Conservation (phyloP, 208 protist genomes). For the Trypanosoma scelopori region DNA sequence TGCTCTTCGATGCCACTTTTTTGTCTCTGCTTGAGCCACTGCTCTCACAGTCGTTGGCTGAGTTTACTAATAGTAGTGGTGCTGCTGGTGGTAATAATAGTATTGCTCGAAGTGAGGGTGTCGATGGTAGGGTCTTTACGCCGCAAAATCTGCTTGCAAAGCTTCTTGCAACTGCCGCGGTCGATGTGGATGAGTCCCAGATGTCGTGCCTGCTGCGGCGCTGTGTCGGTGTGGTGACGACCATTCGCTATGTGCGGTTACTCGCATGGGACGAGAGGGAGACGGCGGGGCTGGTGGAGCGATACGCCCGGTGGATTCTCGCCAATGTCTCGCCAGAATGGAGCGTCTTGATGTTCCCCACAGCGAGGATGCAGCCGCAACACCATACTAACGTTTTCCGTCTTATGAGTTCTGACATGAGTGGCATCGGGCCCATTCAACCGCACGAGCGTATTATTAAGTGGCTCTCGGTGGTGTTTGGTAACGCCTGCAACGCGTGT, state of each 20-base stretch:
- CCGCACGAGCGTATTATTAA: constrained; percentile 14
- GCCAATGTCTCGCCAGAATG: constrained; percentile 26
- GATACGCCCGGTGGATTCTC: constrained; percentile 28
- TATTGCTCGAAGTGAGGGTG: not conserved
- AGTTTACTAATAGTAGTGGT: not conserved
- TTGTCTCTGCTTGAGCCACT: constrained; percentile 8
- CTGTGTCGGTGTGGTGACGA: constrained; percentile 28
- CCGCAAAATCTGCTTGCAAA: constrained; percentile 17
- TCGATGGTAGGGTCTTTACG: not conserved
- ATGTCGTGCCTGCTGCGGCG: constrained; percentile 11
- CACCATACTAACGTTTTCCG: constrained; percentile 7
- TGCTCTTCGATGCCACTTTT: constrained; percentile 19
- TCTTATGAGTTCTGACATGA: constrained; percentile 20
- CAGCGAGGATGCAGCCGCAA: not conserved
- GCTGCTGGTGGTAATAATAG: not conserved
- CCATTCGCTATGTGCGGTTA: constrained; percentile 14
- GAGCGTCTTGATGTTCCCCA: constrained; percentile 25
- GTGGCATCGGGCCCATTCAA: not conserved
- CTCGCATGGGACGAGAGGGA: constrained; percentile 20
- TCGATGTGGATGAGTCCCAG: not conserved
- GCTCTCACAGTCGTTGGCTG: not conserved
- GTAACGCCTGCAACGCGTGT: constrained; percentile 10
- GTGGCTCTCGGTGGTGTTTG: constrained; percentile 28
- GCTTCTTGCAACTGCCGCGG: not conserved
- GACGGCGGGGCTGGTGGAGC: constrained; percentile 5